Evolutionary conservation across 148 eudicot species (phyloP), one percentile per base, ranked within the genome.

Genomic region (Nyssa sinensis): DNA sequence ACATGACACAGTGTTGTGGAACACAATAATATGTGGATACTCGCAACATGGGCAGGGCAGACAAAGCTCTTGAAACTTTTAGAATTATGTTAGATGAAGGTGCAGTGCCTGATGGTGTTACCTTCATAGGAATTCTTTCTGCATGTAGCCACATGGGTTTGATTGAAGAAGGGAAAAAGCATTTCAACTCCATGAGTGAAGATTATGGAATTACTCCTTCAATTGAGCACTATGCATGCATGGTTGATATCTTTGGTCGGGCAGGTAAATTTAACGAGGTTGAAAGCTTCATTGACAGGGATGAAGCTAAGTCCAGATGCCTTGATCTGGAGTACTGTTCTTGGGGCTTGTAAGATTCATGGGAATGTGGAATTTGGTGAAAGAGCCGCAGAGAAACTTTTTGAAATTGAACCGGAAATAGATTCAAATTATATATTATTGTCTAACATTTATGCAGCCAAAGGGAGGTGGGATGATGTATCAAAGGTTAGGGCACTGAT

Each of bases 131-230:
- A 30, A 57, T 83, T 37, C 89, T 86, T 49, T 86, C 86, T 63
- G 89, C 86, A 5, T 86, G 89, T 67, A 78, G 86, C 73, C 85
- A 83, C 74, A 67, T 77, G 73, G 84, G 89, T 64, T 81, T 83
- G 63, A 68, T 71, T 58, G 81, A 81, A 73, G 75, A 75, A 79
- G 89, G 78, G n/a, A 73, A 69, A 74, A 74, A 67, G 60, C 59
- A 62, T 72, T 83, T 86, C 39, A 25, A 77, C 35, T 81, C 80
- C 11, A 86, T 86, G 84, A 55, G 51, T 60, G 74, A 84, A 60
- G 63, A 62, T 51, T 79, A 79, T 69, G 85, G 80, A 7, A 68
- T 83, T 47, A 70, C 60, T 44, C 87, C 87, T 35, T 34, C 60
- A 29, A 62, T 81, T 44, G 85, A 83, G 72, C 87, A 83, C 68